Evolutionary conservation across 805 yeast genomes (phyloP), one percentile per base, ranked within the genome.

Genomic region (Candida krabiensis): DNA sequence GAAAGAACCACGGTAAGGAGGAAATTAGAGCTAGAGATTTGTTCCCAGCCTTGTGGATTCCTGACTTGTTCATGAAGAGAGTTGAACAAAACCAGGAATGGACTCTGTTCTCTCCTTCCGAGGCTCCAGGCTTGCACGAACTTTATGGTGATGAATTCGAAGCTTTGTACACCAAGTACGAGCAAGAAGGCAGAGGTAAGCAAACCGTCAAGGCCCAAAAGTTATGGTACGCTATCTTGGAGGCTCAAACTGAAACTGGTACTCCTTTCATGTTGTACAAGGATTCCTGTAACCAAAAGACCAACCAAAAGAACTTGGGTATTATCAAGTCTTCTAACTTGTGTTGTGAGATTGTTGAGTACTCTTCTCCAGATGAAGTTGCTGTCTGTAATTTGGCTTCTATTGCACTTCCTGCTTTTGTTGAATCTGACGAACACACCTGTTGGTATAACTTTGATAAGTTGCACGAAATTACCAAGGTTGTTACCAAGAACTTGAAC

Each of bases 191-290:
- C 34, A 69, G 73, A 48, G 79, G 77, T 37, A 67, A 70, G 53
- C 53, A 60, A 40, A 69, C 74, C 19, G 63, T 77, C 46, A 74
- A 73, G 60, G 82, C 82, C 16, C 82, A 77, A 55, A 76, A 76
- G 58, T 67, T 77, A 47, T 77, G 83, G 83, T 74, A 75, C 48
- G 66, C 79, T 25, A 73, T 77, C 35, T 66, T 77, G 56, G 81
- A 76, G 56, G 77, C 81, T 17, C 83, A 77, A 60, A 77, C 82
- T 33, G 83, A 77, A 61, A 77, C 83, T 23, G 83, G 83, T 56
- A 75, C 80, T 34, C 83, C 83, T 30, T 77, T 76, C 64, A 75
- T 77, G 81, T 64, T 77, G 50, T 77, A 77, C 65, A 77, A 77
- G 60, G 83, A 77, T 61, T 77, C 82, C 11, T 77, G 82, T 61